Percentiles rank a stretch among this genome's conserved stretches.
These are phyloP conservation scores for Solanum arcanum DNA, from an alignment of 257 asterid genomes.

Conservation along the genomic window DNA sequence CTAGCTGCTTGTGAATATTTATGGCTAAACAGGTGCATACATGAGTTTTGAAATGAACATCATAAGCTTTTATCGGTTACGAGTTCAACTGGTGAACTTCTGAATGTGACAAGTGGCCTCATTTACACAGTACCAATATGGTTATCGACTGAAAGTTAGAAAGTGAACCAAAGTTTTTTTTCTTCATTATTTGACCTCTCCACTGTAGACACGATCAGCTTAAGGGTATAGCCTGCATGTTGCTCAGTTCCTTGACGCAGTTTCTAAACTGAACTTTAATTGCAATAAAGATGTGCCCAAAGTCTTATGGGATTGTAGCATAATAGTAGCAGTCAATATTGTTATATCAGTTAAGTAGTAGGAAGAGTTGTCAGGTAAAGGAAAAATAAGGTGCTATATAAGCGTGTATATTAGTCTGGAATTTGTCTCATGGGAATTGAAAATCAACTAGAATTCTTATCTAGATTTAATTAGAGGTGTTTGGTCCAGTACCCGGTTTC, in stretches of 20 bases:
- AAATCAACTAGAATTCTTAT: not conserved
- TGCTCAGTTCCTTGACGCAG: not conserved
- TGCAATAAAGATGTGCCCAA: not conserved
- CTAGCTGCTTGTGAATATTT: not conserved
- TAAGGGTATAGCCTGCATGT: not conserved
- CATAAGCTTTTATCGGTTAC: not conserved
- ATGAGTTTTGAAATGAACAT: not conserved
- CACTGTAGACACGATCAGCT: not conserved
- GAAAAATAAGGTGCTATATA: not conserved
- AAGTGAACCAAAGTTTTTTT: not conserved
- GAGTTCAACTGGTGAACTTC: not conserved
- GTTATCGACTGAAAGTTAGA: not conserved
- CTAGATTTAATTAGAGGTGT: not conserved
- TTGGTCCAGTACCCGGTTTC: not conserved
- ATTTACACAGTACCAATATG: not conserved
- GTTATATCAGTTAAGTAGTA: not conserved
- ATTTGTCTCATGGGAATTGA: not conserved
- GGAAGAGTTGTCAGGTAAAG: not conserved
- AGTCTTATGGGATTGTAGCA: not conserved
- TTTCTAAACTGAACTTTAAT: not conserved
- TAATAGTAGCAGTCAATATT: not conserved
- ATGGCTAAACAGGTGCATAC: not conserved
- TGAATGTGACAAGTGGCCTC: not conserved
- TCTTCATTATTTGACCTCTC: not conserved
- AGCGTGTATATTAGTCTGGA: not conserved